phyloP scores from a whole-genome alignment of 2,329 filamentous ascomycete species.

The Taxawa tesnikishii region DNA sequence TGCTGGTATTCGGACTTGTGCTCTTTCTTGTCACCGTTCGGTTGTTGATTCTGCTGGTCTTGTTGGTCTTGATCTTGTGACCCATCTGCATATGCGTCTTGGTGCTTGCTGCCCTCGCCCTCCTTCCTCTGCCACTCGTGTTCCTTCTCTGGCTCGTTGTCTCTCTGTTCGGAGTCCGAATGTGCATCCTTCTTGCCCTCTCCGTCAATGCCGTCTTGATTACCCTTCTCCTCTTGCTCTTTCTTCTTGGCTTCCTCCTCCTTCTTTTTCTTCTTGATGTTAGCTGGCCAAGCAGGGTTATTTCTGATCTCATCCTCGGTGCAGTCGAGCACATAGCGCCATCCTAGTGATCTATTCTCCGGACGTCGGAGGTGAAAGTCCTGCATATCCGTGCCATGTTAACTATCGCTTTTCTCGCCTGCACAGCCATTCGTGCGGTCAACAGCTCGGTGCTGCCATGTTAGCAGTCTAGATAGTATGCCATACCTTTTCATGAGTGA shows the following conservation, averaged over 20 bases:
- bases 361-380: constrained; percentile 33
- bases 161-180: no score
- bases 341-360: constrained; percentile 31
- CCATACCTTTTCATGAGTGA: constrained; percentile 15
- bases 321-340: constrained; percentile 37
- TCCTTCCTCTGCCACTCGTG: no score
- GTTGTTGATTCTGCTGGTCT: constrained; percentile 4
- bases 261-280: constrained; percentile 21
- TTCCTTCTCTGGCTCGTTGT: no score
- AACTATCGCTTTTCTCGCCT: no score
- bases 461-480: no score
- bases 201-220: constrained; percentile 10
- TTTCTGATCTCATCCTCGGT: constrained; percentile 39
- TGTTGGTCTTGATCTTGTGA: no score
- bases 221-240: constrained; percentile 18
- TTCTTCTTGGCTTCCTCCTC: no score
- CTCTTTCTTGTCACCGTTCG: constrained; percentile 6
- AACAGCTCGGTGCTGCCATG: background rate
- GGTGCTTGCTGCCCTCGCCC: no score
- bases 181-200: constrained; percentile 1
- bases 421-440: no score
- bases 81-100: background rate
- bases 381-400: no score
- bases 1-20: constrained; percentile 10
- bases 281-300: constrained; percentile 35